Evolutionary conservation across 2,329 filamentous ascomycete genomes (phyloP).

Genomic region (Calonectria fujianensis): DNA sequence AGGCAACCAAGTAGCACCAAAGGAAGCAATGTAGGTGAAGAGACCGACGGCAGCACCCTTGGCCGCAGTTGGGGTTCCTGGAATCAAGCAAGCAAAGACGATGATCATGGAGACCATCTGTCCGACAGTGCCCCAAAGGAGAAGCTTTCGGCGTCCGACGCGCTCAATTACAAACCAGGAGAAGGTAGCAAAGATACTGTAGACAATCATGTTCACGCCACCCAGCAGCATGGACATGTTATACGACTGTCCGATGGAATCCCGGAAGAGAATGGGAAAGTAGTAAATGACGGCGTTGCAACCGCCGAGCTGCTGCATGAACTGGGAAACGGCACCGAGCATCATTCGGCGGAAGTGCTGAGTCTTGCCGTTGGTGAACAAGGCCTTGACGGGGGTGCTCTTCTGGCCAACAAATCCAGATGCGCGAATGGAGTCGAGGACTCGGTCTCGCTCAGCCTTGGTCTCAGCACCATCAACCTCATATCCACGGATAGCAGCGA

Average conservation of each 20-base stretch:
- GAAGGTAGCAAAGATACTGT: conserved; percentile 72
- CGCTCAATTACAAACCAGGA: conserved; percentile 73
- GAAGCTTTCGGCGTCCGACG: conserved; percentile 67
- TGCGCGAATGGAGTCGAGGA: conserved; percentile 68
- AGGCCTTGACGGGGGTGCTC: conserved; percentile 69
- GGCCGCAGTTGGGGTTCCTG: conserved; percentile 75
- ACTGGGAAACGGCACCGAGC: conserved; percentile 74
- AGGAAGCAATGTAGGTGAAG: conserved; percentile 82
- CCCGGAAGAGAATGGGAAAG: conserved; percentile 73
- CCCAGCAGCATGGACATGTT: conserved; percentile 71
- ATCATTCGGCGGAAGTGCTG: conserved; percentile 80
- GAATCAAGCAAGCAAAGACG: conserved; percentile 79
- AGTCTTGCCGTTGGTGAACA: conserved; percentile 78
- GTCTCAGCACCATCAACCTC: conserved; percentile 74
- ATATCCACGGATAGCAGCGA: conserved; percentile 57
- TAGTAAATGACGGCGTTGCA: conserved; percentile 78
- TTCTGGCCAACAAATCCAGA: conserved; percentile 67
- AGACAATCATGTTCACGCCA: conserved; percentile 72
- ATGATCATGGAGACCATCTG: conserved; percentile 76
- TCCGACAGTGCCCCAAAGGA: conserved; percentile 65
- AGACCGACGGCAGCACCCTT: conserved; percentile 81
- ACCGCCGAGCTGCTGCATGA: conserved; percentile 78
- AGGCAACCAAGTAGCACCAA: conserved; percentile 79
- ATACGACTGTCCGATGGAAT: conserved; percentile 56
- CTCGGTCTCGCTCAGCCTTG: conserved; percentile 74